Evolutionary conservation across 75 land plant species (phyloP).

Genomic region (Isoetes taiwanensis): DNA sequence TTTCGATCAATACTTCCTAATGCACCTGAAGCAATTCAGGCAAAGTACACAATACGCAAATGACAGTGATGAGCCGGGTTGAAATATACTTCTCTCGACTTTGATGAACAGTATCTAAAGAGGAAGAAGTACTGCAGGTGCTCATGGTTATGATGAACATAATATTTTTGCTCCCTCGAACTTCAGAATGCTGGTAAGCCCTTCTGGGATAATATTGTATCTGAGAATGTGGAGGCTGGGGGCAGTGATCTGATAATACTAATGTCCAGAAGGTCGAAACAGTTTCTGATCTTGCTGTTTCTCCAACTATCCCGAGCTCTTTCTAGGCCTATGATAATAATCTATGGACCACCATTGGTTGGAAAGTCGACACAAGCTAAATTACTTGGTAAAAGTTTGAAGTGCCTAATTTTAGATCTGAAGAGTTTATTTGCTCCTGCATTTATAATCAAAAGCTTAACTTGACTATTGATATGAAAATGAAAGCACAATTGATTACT

Average conservation of each 20-base stretch:
- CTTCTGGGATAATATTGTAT: constrained; percentile 17
- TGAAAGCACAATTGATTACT: not conserved
- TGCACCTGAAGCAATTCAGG: constrained; percentile 3
- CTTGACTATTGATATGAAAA: not conserved
- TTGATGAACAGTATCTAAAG: constrained; percentile 18
- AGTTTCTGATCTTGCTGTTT: not conserved
- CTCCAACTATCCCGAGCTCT: not conserved
- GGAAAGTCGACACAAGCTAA: constrained; percentile 27
- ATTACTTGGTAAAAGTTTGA: constrained; percentile 11
- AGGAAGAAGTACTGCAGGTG: constrained; percentile 14
- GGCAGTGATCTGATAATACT: not conserved
- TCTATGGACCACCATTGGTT: constrained; percentile 21
- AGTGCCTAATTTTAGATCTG: constrained; percentile 15
- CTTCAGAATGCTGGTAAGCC: constrained; percentile 22
- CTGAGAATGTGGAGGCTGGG: not conserved
- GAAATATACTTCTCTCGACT: constrained; percentile 26
- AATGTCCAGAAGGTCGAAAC: not conserved
- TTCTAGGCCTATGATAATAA: constrained; percentile 10
- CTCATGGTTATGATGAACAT: constrained; percentile 15
- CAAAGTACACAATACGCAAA: constrained; percentile 6
- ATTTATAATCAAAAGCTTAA: not conserved
- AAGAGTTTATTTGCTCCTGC: not conserved
- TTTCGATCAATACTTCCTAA: constrained; percentile 18
- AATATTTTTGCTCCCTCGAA: constrained; percentile 5
- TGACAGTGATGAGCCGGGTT: constrained; percentile 13